Conservation (phyloP, 2,329 filamentous ascomycete species). For the Tolypocladium album region DNA sequence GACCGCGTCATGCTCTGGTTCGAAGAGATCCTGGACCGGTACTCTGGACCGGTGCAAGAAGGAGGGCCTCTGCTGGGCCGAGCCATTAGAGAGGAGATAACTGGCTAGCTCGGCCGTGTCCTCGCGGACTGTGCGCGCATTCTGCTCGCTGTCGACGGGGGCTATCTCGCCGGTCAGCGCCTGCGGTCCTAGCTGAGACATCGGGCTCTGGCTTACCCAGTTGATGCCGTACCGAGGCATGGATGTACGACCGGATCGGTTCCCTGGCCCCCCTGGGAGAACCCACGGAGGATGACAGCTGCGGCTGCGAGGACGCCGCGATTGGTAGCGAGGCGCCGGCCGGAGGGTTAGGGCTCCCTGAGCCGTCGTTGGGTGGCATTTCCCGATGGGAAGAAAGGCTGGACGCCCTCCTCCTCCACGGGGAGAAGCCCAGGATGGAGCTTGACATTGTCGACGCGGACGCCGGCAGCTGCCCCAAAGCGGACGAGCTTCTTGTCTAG, state of each 20-base stretch:
- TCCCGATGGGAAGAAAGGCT: constrained; percentile 22
- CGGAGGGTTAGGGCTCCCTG: constrained; percentile 13
- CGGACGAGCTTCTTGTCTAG: neutral
- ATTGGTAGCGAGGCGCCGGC: constrained; percentile 9
- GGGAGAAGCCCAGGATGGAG: constrained; percentile 33
- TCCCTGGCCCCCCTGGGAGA: constrained; percentile 39
- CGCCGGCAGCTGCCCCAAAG: constrained; percentile 1
- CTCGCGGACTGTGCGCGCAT: constrained; percentile 70
- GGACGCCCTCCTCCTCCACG: constrained; percentile 34
- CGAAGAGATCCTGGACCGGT: constrained; percentile 16
- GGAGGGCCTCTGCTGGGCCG: constrained; percentile 29
- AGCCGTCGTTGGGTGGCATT: constrained; percentile 10
- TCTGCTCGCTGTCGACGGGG: constrained; percentile 57
- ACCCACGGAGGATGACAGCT: constrained; percentile 28
- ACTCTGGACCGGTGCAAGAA: constrained; percentile 30
- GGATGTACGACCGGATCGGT: constrained; percentile 62
- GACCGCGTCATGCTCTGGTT: constrained; percentile 10
- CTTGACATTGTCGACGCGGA: constrained; percentile 30
- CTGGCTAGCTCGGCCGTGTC: constrained; percentile 81
- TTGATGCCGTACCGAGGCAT: constrained; percentile 50
- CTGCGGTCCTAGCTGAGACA: neutral
- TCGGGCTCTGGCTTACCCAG: constrained; percentile 32
- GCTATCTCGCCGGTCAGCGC: constrained; percentile 20
- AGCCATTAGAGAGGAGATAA: constrained; percentile 62
- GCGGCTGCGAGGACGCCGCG: constrained; percentile 9